Base-by-base conservation (phyloP, 306 rosid genomes). In the Macrotyloma uniflorum region DNA sequence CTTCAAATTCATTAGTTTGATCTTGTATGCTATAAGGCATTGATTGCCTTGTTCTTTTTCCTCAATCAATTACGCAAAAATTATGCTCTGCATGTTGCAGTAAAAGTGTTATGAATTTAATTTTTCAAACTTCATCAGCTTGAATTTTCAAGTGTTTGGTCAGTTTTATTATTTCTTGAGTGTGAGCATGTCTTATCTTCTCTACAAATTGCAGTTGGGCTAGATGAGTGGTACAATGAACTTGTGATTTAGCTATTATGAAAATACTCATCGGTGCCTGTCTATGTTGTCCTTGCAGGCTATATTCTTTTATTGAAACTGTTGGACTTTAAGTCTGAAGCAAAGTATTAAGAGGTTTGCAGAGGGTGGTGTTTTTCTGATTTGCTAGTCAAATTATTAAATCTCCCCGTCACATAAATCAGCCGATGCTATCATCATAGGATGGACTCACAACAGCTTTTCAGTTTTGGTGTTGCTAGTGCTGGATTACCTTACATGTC, bases 391-490 rank as follows among this genome's bases (percentile, higher is more conserved):
- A 18, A 46, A 12, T 66, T 46, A 26, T 54, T 51, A 16, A 72
- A 51, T 70, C 38, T 64, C 42, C 40, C 61, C n/a, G 79, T 59
- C 24, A 6, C 62, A 46, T 57, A 20, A 62, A 45, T 45, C 75
- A 69, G 83, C 82, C 65, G 82, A 91, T 84, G 93, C 82, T 71
- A 76, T 82, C 72, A 51, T 74, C 75, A 57, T 76, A 92, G 80
- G 9, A 92, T 95, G 98, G 98, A 92, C 78, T 94, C 92, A 0
- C 94, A 79, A 77, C 92, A 86, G 65, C 81, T 89, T 59, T 86
- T 87, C 77, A 76, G 88, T 67, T 87, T 73, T 67, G 78, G 87
- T 49, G 83, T 84, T n/a, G 79, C 86, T 69, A 77, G 85, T 80
- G 82, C 97, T 14, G 87, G 88, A 59, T 35, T 86, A 22, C 88